phyloP scores from a whole-genome alignment of 2,329 filamentous ascomycete genomes.

The Xylariaceae sp. region DNA sequence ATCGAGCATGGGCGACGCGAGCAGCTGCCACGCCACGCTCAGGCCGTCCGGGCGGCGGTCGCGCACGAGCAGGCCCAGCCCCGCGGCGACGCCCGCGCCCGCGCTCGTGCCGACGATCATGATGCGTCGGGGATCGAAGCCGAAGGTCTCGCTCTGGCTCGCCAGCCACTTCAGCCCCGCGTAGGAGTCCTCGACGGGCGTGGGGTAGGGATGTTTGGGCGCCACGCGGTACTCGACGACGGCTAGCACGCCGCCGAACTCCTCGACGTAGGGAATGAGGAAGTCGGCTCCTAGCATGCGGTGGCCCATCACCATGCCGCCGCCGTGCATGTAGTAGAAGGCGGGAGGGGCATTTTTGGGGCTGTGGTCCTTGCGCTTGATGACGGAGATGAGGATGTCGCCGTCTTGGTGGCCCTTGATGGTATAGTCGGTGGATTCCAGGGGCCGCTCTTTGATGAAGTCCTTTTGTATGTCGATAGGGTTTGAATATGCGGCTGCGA shows the following conservation, averaged over 20 bases:
- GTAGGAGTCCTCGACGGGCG: constrained; percentile 4
- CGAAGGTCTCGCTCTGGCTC: background rate
- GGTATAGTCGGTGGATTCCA: background rate
- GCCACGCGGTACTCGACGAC: constrained; percentile 8
- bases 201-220: background rate
- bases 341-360: background rate
- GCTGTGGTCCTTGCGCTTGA: background rate
- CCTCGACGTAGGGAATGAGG: background rate
- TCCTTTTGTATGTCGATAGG: background rate
- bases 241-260: background rate
- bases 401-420: background rate
- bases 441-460: background rate
- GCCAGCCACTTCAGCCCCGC: constrained; percentile 1
- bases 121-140: constrained; percentile 2
- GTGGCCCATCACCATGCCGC: constrained; percentile 5
- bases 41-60: background rate
- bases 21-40: constrained; percentile 1
- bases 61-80: background rate
- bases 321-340: constrained; percentile 9
- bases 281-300: background rate
- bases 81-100: constrained; percentile 3
- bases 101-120: constrained; percentile 2
- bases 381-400: background rate
- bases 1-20: constrained; percentile 4
- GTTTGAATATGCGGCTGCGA: background rate